phyloP scores from a whole-genome alignment of 2,329 filamentous ascomycete species.

The Sclerotinia glacialis region DNA sequence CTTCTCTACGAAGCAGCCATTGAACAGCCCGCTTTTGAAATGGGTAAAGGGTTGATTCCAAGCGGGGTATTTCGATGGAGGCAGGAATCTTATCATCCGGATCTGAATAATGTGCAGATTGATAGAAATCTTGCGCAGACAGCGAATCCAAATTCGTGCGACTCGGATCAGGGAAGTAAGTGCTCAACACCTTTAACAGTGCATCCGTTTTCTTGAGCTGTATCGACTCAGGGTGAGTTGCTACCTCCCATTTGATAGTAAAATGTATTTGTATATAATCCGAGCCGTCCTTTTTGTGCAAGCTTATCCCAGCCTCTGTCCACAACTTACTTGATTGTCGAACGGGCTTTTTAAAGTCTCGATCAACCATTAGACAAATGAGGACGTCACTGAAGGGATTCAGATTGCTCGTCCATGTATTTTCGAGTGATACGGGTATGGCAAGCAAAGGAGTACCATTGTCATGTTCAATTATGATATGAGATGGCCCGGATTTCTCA shows the following conservation, averaged over 20 bases:
- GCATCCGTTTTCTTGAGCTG: constrained; percentile 26
- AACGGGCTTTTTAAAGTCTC: constrained; percentile 30
- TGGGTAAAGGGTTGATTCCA: constrained; percentile 59
- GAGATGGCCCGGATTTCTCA: constrained; percentile 14
- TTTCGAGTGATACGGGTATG: constrained; percentile 22
- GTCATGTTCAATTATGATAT: constrained; percentile 32
- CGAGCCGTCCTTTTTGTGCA: constrained; percentile 27
- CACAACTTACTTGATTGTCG: constrained; percentile 33
- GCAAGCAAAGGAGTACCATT: constrained; percentile 25
- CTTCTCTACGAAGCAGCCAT: constrained; percentile 69
- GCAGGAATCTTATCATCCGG: constrained; percentile 43
- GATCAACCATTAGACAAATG: constrained; percentile 30
- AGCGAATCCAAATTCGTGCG: constrained; percentile 37
- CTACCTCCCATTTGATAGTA: constrained; percentile 38
- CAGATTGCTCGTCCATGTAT: not conserved
- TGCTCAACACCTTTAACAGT: constrained; percentile 33
- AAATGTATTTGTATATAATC: constrained; percentile 33
- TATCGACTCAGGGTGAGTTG: constrained; percentile 30
- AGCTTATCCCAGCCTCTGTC: constrained; percentile 32
- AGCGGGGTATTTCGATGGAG: constrained; percentile 45
- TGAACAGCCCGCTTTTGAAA: constrained; percentile 69
- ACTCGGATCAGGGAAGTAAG: constrained; percentile 35
- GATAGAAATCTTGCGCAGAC: constrained; percentile 62
- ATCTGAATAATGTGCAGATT: constrained; percentile 61
- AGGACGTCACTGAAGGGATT: constrained; percentile 29